Evolutionary conservation across 805 yeast species (phyloP).

Genomic region (Saccharomycopsis lassenensis): DNA sequence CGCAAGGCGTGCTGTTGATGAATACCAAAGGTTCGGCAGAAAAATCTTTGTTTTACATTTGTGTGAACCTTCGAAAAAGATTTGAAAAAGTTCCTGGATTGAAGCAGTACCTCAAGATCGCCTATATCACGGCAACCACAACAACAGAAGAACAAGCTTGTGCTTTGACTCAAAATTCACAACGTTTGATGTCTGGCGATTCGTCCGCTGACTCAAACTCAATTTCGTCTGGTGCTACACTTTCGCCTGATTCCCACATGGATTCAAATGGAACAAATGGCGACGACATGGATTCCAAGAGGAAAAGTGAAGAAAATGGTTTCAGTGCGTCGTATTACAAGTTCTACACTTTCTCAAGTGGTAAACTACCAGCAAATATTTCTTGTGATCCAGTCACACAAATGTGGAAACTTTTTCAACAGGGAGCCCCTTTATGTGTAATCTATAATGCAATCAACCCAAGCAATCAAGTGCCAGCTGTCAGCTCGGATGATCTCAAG

Average conservation of each 20-base stretch:
- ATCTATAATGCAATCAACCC: constrained; percentile 65
- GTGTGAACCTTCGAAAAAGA: constrained; percentile 43
- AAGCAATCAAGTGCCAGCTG: constrained; percentile 42
- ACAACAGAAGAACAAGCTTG: constrained; percentile 63
- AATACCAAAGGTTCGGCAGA: constrained; percentile 50
- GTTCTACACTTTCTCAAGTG: constrained; percentile 58
- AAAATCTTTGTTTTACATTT: constrained; percentile 63
- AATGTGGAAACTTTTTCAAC: constrained; percentile 77
- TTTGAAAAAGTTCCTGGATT: constrained; percentile 54
- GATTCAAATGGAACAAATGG: constrained; percentile 19
- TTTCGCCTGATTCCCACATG: constrained; percentile 24
- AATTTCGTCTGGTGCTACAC: no score
- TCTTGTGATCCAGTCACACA: constrained; percentile 90
- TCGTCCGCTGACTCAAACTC: constrained; percentile 27
- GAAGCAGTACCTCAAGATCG: constrained; percentile 54
- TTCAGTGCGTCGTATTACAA: constrained; percentile 25
- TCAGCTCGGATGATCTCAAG: constrained; percentile 70
- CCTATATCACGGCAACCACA: constrained; percentile 55
- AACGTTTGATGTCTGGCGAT: constrained; percentile 19
- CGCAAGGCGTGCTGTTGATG: constrained; percentile 40
- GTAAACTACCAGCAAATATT: constrained; percentile 61
- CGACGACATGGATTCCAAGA: constrained; percentile 16
- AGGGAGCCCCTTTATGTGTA: constrained; percentile 85
- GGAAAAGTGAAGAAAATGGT: constrained; percentile 24
- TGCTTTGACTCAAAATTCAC: constrained; percentile 31